These are phyloP conservation scores for Chlorella sp. DNA, from an alignment of 139 green algal species.

Conservation along the genomic window DNA sequence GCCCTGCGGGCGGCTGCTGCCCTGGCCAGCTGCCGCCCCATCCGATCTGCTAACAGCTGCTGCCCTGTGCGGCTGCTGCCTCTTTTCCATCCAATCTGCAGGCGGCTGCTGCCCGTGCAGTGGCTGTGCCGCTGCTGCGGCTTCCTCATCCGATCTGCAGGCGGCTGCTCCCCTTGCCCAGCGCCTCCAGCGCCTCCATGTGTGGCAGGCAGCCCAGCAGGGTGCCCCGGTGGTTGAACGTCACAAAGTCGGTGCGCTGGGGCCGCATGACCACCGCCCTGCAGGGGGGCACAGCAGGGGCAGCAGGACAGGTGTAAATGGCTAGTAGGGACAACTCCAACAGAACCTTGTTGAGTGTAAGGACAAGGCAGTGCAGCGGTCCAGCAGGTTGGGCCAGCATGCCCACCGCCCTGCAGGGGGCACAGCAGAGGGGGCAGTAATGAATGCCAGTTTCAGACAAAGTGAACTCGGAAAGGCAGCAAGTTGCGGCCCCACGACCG, in stretches of 20 bases:
- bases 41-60: no score
- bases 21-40: no score
- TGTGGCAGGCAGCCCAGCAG: slow-evolving; percentile 20
- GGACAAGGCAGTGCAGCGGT: no score
- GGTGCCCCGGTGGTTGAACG: slow-evolving; percentile 32
- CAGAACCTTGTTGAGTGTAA: no score
- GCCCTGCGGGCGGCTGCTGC: no score
- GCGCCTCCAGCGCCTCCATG: neutral
- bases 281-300: neutral
- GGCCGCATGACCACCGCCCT: slow-evolving; percentile 19
- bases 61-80: no score
- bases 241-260: slow-evolving; percentile 8
- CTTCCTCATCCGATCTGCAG: neutral
- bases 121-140: no score
- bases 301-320: neutral
- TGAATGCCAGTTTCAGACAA: neutral
- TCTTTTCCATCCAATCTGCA: neutral
- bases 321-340: neutral
- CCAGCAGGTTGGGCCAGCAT: no score
- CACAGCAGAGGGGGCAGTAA: no score
- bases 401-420: no score
- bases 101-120: neutral
- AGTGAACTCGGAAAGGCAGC: neutral
- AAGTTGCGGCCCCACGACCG: neutral
- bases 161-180: neutral